Evolutionary conservation across 1,284 basidiomycete species (phyloP).

Genomic region (Irpex sp.): DNA sequence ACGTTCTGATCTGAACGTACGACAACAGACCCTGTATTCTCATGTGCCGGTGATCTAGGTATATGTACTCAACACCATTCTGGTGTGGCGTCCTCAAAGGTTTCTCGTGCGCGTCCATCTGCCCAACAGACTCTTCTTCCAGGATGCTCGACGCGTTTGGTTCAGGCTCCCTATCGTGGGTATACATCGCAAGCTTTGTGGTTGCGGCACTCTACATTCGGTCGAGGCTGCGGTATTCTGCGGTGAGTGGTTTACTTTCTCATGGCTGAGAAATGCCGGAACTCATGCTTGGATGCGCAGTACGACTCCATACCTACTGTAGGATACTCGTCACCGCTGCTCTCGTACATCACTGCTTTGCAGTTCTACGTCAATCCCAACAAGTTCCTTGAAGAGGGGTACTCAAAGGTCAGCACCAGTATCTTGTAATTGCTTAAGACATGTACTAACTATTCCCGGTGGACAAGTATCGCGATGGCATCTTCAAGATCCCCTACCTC

Average conservation of each 20-base stretch:
- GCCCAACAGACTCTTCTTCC: background rate
- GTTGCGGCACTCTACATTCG: background rate
- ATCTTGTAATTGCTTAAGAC: too few species aligned
- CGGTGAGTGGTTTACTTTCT: background rate
- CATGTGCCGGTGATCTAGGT: background rate
- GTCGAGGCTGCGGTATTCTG: background rate
- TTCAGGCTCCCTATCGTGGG: background rate
- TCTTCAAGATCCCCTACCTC: slow-evolving; percentile 32
- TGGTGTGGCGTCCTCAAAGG: background rate
- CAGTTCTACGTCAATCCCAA: slow-evolving; percentile 4
- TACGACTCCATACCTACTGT: slow-evolving; percentile 1
- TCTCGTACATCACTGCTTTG: slow-evolving; percentile 13
- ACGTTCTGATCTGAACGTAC: too few species aligned
- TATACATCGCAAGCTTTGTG: background rate
- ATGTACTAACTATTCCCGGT: too few species aligned
- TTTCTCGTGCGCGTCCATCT: background rate
- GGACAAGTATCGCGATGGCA: slow-evolving; percentile 19
- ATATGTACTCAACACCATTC: background rate
- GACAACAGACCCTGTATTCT: background rate
- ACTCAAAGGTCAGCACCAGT: slow-evolving; percentile 11
- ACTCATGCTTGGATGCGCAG: background rate
- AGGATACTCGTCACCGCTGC: slow-evolving; percentile 4
- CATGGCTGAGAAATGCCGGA: background rate
- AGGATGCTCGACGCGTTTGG: background rate
- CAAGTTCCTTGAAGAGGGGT: slow-evolving; percentile 13